Evolutionary conservation across 495 filamentous ascomycete species (phyloP).

Genomic region (Rhizodiscina lignyota): DNA sequence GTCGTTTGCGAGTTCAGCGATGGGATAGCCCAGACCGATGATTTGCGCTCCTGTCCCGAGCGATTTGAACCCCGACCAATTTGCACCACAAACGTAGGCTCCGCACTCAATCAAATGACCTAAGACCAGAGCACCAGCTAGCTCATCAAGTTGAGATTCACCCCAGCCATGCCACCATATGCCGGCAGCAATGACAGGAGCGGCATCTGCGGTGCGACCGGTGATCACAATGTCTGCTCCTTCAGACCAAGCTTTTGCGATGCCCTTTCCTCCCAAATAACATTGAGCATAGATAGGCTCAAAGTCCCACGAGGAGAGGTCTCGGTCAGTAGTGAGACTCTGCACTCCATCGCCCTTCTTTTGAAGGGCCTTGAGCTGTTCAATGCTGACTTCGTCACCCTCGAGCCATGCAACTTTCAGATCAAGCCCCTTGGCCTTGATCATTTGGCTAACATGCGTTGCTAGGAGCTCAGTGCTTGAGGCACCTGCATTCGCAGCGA

Average conservation of each 20-base stretch:
- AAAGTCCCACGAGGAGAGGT: conserved; percentile 30
- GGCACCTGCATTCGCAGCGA: conserved; percentile 43
- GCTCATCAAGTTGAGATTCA: conserved; percentile 11
- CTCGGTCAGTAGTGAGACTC: conserved; percentile 34
- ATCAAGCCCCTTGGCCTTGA: conserved; percentile 25
- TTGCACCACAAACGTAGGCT: conserved; percentile 12
- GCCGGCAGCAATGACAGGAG: conserved; percentile 17
- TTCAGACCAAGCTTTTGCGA: conserved; percentile 16
- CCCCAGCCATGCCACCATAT: conserved; percentile 22
- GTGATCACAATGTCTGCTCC: conserved; percentile 25
- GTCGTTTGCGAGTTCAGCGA: conserved; percentile 11
- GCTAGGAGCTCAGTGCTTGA: conserved; percentile 31
- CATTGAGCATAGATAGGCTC: conserved; percentile 34
- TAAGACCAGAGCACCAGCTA: conserved; percentile 10
- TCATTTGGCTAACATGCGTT: conserved; percentile 27
- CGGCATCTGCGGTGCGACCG: conserved; percentile 21
- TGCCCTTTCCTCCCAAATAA: conserved; percentile 21
- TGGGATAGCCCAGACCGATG: conserved; percentile 14
- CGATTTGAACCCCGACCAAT: conserved; percentile 8
- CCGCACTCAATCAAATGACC: conserved; percentile 15
- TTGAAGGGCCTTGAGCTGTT: conserved; percentile 22
- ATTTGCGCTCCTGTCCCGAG: conserved; percentile 7
- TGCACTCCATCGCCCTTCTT: conserved; percentile 23
- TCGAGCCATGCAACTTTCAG: conserved; percentile 36
- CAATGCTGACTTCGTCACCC: conserved; percentile 34